These are phyloP conservation scores for Nicotiana obtusifolia DNA, from an alignment of 257 asterid species.

Conservation along the genomic window DNA sequence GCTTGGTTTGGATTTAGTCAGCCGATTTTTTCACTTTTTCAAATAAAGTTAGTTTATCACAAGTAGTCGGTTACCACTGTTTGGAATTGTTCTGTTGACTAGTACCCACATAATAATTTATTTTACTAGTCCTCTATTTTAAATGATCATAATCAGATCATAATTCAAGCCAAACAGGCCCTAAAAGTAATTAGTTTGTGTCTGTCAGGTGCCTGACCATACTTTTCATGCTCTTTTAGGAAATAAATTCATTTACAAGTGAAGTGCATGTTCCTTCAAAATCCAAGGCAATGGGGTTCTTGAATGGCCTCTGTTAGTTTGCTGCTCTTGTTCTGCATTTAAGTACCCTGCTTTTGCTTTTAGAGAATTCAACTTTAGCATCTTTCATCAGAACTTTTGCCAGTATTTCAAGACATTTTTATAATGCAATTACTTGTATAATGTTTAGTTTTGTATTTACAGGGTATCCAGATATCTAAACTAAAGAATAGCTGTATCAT, in stretches of 20 bases:
- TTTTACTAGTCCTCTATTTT: background rate
- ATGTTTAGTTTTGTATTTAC: background rate
- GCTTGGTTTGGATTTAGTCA: background rate
- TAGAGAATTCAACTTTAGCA: background rate
- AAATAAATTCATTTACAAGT: background rate
- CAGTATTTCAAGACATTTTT: background rate
- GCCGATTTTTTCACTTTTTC: background rate
- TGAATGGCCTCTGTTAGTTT: background rate
- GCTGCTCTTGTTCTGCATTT: background rate
- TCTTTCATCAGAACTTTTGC: background rate
- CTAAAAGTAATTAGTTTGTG: background rate
- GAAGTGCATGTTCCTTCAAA: background rate
- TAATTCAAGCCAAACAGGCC: background rate
- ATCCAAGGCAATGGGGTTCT: background rate
- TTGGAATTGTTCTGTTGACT: background rate
- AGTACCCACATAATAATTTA: background rate
- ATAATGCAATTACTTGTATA: background rate
- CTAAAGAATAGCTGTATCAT: background rate
- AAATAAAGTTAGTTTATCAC: background rate
- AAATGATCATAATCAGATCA: background rate
- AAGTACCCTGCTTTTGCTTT: background rate
- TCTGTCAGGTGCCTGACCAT: background rate
- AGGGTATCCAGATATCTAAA: background rate
- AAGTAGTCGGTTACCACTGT: background rate
- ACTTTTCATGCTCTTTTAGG: background rate